Base-by-base conservation (phyloP, 106 monocot genomes). In the Alisma plantagoaquatica region DNA sequence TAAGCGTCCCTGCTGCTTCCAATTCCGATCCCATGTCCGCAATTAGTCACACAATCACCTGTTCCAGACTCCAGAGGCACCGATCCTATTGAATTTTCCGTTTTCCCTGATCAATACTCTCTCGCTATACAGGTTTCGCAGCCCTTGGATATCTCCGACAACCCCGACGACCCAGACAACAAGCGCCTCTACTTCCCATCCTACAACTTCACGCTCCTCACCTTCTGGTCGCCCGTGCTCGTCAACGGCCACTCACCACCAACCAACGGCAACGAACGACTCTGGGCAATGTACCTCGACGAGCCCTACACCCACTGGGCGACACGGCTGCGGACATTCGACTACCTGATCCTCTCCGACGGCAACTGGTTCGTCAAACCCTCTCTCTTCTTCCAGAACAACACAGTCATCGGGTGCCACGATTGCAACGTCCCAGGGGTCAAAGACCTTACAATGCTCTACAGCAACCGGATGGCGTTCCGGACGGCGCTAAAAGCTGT, bases 181-280 rank as follows among this genome's bases (percentile, higher is more conserved):
- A 64, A 64, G 33, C 51, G 28, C 27, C 51, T 43, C 52, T 43
- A 41, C 51, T 64, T 42, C 42, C 20, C 35, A 19, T 29, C 33
- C 42, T 44, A 41, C 20, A 33, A 42, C 52, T 64, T 64, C 21
- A 64, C 41, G 1, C 9, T 64, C 28, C 53, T 41, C 27, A 53
- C 42, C 26, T 52, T 64, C 28, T 64, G 63, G 63, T 64, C 63
- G 3, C 63, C 63, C 1, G 51, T 64, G 25, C 63, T 64, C n/a
- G 41, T 64, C 23, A 18, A 21, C 8, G 41, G 27, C 0, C 19
- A 51, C 10, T 27, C 25, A 7, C 62, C 62, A 4, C n/a, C 2
- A 3, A 7, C 18, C 18, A 4, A 23, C 20, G 7, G 24, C 18
- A 15, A 15, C 14, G 21, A 0, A 12, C 11, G 24, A 7, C 24